Evolutionary conservation across 176 grass and related monocot species (phyloP).

Genomic region (Thalia dealbata): DNA sequence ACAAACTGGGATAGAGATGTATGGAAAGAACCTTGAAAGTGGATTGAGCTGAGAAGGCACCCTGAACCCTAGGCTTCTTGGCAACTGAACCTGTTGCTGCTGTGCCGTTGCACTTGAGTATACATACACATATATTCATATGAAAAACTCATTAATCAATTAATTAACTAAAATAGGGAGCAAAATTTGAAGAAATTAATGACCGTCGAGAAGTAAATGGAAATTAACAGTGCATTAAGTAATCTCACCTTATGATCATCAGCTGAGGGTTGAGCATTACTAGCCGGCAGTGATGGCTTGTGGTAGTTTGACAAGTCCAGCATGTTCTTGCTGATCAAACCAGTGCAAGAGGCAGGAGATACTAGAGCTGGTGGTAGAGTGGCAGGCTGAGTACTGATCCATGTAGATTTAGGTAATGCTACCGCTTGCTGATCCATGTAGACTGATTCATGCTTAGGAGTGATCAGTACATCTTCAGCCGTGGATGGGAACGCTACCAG

Average conservation of each 20-base stretch:
- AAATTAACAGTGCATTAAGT: background rate
- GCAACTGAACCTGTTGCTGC: slow-evolving; percentile 49
- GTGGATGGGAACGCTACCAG: slow-evolving; percentile 16
- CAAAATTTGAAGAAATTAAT: too few species aligned
- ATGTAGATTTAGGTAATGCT: slow-evolving; percentile 28
- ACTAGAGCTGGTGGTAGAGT: slow-evolving; percentile 19
- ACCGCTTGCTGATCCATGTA: slow-evolving; percentile 56
- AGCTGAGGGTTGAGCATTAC: slow-evolving; percentile 19
- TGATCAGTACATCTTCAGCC: slow-evolving; percentile 19
- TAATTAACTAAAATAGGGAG: too few species aligned
- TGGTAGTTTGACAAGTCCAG: slow-evolving; percentile 51
- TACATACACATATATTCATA: too few species aligned
- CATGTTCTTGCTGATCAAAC: slow-evolving; percentile 41
- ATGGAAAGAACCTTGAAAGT: slow-evolving; percentile 49
- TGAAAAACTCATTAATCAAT: too few species aligned
- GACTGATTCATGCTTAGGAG: slow-evolving; percentile 1
- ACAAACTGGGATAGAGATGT: too few species aligned
- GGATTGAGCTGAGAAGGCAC: slow-evolving; percentile 57
- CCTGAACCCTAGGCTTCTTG: slow-evolving; percentile 91
- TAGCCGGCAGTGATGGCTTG: slow-evolving; percentile 1
- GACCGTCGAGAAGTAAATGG: too few species aligned
- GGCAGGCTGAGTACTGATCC: slow-evolving; percentile 53
- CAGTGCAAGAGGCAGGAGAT: background rate
- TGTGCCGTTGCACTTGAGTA: slow-evolving; percentile 50
- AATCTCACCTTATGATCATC: slow-evolving; percentile 58